Evolutionary conservation across 2,329 filamentous ascomycete species (phyloP).

Genomic region (Aspergillus sp.): DNA sequence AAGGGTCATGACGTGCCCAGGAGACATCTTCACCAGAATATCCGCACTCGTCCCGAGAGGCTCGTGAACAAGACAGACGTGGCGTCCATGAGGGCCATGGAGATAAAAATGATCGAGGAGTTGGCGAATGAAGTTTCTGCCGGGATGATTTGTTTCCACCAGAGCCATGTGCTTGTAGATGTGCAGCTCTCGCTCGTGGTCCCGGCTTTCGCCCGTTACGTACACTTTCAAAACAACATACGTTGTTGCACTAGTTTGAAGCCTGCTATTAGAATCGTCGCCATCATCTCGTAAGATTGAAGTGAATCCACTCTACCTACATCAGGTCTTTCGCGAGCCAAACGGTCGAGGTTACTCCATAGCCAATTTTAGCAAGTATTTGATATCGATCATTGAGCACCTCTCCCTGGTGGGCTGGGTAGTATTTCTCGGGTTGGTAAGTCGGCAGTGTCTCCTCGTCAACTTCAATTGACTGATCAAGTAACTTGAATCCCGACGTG

Average conservation of each 20-base stretch:
- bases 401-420: slow-evolving; percentile 18
- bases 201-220: slow-evolving; percentile 11
- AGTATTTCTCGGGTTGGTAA: slow-evolving; percentile 17
- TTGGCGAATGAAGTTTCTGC: slow-evolving; percentile 19
- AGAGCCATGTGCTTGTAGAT: slow-evolving; percentile 18
- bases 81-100: slow-evolving; percentile 16
- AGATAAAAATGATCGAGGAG: slow-evolving; percentile 21
- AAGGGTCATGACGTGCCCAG: slow-evolving; percentile 9
- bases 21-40: slow-evolving; percentile 6
- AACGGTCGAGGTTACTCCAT: slow-evolving; percentile 24
- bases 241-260: slow-evolving; percentile 11
- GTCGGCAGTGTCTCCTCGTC: slow-evolving; percentile 21
- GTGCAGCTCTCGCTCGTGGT: slow-evolving; percentile 12
- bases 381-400: slow-evolving; percentile 21
- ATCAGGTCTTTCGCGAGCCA: slow-evolving; percentile 23
- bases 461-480: slow-evolving; percentile 12
- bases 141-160: slow-evolving; percentile 15
- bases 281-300: neutral
- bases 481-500: slow-evolving; percentile 9
- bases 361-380: slow-evolving; percentile 24
- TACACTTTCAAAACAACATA: slow-evolving; percentile 22
- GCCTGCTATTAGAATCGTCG: neutral
- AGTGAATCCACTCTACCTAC: slow-evolving; percentile 11
- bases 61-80: slow-evolving; percentile 26
- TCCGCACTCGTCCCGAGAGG: slow-evolving; percentile 16